A percentile compares a stretch with the other conserved stretches of the same genome.
phyloP scores from a whole-genome alignment of 352 stramenopile species.

The Phytophthora pluvialis region DNA sequence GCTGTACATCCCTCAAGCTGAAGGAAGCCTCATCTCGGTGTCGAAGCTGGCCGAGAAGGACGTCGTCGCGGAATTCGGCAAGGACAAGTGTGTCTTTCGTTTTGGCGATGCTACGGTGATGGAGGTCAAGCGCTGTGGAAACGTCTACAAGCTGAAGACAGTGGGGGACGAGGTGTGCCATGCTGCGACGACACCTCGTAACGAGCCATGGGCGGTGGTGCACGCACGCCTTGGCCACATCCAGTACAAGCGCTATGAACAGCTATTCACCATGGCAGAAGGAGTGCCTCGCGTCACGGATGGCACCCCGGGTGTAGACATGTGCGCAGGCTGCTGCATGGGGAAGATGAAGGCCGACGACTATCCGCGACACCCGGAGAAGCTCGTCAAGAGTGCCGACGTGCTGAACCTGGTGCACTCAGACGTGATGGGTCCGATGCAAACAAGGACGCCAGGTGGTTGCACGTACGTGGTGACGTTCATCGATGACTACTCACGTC shows the following conservation, averaged over 20 bases:
- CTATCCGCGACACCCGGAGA: constrained; percentile 6
- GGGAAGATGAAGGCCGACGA: not conserved
- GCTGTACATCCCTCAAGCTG: constrained; percentile 24
- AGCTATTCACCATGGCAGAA: constrained; percentile 18
- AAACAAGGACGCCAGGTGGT: not conserved
- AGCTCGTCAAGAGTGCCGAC: constrained; percentile 20
- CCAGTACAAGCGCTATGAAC: constrained; percentile 15
- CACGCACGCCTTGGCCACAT: constrained; percentile 20
- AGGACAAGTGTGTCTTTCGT: constrained; percentile 21
- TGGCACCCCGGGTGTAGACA: no score
- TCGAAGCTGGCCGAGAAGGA: constrained; percentile 25
- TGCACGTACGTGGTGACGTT: constrained; percentile 8
- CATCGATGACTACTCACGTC: constrained; percentile 33
- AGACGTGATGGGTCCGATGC: constrained; percentile 4
- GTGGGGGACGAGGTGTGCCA: constrained; percentile 23
- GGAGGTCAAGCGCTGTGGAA: constrained; percentile 24
- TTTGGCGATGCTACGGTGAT: constrained; percentile 11
- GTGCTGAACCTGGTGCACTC: not conserved
- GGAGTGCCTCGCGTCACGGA: constrained; percentile 5
- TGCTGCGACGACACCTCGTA: constrained; percentile 5
- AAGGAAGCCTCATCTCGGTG: constrained; percentile 23
- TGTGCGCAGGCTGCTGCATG: not conserved
- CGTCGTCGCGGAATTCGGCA: constrained; percentile 21
- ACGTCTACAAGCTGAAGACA: constrained; percentile 28
- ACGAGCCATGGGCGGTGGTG: constrained; percentile 13